Evolutionary conservation across 441 rosid species (phyloP), one percentile per base, ranked within the genome.

Genomic region (Erysimum cheiri): DNA sequence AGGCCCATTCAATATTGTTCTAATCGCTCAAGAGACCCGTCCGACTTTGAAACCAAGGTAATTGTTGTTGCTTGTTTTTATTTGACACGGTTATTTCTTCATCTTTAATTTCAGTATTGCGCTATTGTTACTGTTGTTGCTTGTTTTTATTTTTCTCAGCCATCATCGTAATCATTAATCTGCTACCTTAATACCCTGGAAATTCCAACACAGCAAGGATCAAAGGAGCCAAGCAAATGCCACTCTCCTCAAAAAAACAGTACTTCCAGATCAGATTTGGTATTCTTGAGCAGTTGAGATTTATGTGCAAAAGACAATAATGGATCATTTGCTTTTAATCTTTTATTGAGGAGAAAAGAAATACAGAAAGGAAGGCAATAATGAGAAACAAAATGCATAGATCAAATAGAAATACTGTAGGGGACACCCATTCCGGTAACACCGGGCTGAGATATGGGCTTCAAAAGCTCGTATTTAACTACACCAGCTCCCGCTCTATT

Each of bases 401-500:
- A 71, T 72, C 48, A 76, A 2, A 77, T 72, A 24, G 80, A 77
- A 17, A 77, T 9, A 56, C 73, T 77, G 4, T 65, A 59, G 6
- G 80, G 80, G 29, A 77, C 80, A 60, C 77, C 77, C 65, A 60
- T 71, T 33, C 77, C 77, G 3, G 76, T 77, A 46, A 60, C 56
- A 59, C 80, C 80, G 2, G 53, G 48, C 9, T 61, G 26, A 33
- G 76, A 71, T 48, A 13, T 6, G 5, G 80, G 80, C 55, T 67
- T 77, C 66, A 77, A 55, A 52, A 77, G 80, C 66, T 77, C 77
- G 62, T 77, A 77, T 54, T 71, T 71, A 48, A 77, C 77, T 9
- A 77, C 77, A 13, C 80, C 80, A 19, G 80, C 80, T 36, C 80
- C 80, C 0, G 72, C 73, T 61, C 77, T 77, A 15, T 77, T 77